Percentiles rank a stretch among this genome's conserved stretches.
phyloP scores from a whole-genome alignment of 768 basidiomycete genomes.

The Serpula lacrymans region DNA sequence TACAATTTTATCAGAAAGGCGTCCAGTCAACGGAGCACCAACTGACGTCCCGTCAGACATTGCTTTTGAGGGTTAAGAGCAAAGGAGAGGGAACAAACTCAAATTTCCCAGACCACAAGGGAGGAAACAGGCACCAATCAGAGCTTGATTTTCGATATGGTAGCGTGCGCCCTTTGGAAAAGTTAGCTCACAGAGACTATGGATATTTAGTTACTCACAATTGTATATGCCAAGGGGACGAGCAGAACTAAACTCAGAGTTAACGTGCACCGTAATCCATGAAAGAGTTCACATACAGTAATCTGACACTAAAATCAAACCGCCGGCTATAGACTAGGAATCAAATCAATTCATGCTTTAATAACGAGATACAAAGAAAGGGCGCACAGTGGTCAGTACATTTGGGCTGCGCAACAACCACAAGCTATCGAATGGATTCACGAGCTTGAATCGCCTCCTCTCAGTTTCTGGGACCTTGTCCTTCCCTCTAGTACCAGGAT shows the following conservation, averaged over 20 bases:
- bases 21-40: conserved; percentile 58
- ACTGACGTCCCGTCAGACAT: too few species aligned
- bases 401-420: conserved; percentile 52
- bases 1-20: conserved; percentile 54
- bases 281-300: conserved; percentile 29
- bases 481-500: conserved; percentile 46
- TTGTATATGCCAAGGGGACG: conserved; percentile 56
- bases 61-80: background rate
- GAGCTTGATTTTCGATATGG: conserved; percentile 50
- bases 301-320: conserved; percentile 35
- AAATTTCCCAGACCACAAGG: conserved; percentile 60
- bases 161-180: conserved; percentile 52
- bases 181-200: background rate
- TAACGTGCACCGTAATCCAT: conserved; percentile 28
- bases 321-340: conserved; percentile 29
- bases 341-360: background rate
- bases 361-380: background rate
- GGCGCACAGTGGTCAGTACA: conserved; percentile 45
- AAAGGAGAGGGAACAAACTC: conserved; percentile 33
- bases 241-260: conserved; percentile 30
- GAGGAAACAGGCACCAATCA: conserved; percentile 58
- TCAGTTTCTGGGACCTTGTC: conserved; percentile 21
- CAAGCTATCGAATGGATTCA: conserved; percentile 56
- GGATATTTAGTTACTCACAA: conserved; percentile 35
- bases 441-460: conserved; percentile 23